Conservation (phyloP, 192 early-diverging fungal genomes). For the Umbelopsis sp. region DNA sequence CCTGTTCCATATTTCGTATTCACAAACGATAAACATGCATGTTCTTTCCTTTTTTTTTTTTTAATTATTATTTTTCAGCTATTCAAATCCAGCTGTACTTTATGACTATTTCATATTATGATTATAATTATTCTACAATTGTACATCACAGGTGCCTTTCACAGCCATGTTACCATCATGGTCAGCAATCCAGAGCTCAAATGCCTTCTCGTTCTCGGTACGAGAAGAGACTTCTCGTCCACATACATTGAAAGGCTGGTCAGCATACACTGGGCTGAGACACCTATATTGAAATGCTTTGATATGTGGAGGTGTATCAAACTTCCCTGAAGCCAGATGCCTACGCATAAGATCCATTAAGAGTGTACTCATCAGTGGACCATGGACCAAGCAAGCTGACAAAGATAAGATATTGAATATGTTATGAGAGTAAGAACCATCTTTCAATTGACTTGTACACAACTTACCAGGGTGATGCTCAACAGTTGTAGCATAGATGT, state of each 20-base stretch:
- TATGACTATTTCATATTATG: background rate
- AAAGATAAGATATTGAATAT: background rate
- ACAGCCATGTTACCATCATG: conserved; percentile 68
- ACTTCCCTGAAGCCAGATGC: conserved; percentile 28
- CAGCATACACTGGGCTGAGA: conserved; percentile 65
- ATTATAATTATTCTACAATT: background rate
- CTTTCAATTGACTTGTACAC: background rate
- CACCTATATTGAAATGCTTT: conserved; percentile 71
- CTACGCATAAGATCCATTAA: conserved; percentile 67
- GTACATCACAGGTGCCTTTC: conserved; percentile 60
- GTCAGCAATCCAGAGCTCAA: conserved; percentile 75
- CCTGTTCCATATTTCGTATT: background rate
- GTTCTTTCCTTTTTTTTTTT: background rate
- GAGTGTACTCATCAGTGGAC: conserved; percentile 77
- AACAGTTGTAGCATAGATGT: conserved; percentile 60
- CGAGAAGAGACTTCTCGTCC: conserved; percentile 48
- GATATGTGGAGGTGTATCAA: conserved; percentile 35
- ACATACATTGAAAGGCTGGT: conserved; percentile 56
- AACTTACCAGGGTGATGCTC: conserved; percentile 67
- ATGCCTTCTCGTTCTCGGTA: conserved; percentile 35
- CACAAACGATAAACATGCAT: background rate
- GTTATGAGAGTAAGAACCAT: background rate
- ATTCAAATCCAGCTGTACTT: too few species aligned
- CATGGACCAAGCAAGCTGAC: conserved; percentile 71
- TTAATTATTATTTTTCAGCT: too few species aligned